Evolutionary conservation across 305 asterid species (phyloP), one percentile per base, ranked within the genome.

Genomic region (Rubia peregrina): DNA sequence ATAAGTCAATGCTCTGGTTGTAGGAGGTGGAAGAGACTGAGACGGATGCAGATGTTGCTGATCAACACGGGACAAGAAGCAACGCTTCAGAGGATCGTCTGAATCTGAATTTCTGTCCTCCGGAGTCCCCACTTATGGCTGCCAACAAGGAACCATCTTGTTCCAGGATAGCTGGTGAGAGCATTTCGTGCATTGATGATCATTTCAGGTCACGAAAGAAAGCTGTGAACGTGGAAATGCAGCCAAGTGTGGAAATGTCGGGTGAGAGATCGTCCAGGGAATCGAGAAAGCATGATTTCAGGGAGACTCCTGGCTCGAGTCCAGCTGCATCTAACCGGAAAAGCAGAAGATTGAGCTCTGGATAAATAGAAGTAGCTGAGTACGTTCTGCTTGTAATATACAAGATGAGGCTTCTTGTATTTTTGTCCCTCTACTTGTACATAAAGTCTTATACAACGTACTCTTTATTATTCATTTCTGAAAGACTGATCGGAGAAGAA

Each of bases 11-110:
- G 55, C 33, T 57, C 11, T 57, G 60, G 60, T 53, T 53, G 64
- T 90, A 85, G 97, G 93, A 83, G 80, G 79, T 68, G 78, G 85
- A 66, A 71, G 75, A 72, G 40, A 84, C 71, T 71, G 85, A 75
- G 61, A 69, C 65, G 70, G 87, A 75, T 46, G 81, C 80, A 49
- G 81, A 80, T 81, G 61, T 65, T 48, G 84, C 79, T 55, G 67
- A 79, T 67, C 71, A 63, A 5, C 48, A 63, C 9, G 49, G 60
- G 76, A 60, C 56, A 44, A 71, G 70, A 62, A 62, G 69, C 75
- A 78, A 72, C 68, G 64, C 72, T 36, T 75, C 80, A 72, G 41
- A 78, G 61, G 66, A 79, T 46, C 73, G 46, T 64, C 75, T 86
- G 79, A 83, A 89, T 71, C 77, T 83, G 72, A 86, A 85, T 81